These are phyloP conservation scores for Colletotrichum shisoi DNA, from an alignment of 2,329 filamentous ascomycete species.

Conservation along the genomic window DNA sequence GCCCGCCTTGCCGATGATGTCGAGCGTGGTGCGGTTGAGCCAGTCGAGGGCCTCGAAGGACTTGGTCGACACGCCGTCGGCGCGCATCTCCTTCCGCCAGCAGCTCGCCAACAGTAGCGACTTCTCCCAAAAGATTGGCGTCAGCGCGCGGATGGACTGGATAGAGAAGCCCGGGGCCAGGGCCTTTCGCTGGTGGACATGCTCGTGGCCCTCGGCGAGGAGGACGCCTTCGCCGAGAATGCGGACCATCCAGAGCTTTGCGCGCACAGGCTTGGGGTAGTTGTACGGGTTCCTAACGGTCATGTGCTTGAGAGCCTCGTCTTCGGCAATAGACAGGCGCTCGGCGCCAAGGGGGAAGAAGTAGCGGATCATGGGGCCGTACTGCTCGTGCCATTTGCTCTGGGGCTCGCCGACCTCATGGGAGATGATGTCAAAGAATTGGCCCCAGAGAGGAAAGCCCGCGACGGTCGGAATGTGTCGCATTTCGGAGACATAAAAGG, in stretches of 20 bases:
- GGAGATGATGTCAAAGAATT: slow-evolving; percentile 53
- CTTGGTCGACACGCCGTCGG: slow-evolving; percentile 44
- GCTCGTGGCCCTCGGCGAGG: slow-evolving; percentile 54
- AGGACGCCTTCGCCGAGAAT: slow-evolving; percentile 56
- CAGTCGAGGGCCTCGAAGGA: slow-evolving; percentile 52
- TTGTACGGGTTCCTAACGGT: slow-evolving; percentile 54
- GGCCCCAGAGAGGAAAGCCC: slow-evolving; percentile 54
- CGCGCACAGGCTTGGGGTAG: slow-evolving; percentile 50
- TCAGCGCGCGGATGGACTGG: slow-evolving; percentile 49
- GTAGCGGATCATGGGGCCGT: slow-evolving; percentile 55
- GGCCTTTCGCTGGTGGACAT: slow-evolving; percentile 52
- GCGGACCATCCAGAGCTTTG: slow-evolving; percentile 53
- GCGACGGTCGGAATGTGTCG: slow-evolving; percentile 54
- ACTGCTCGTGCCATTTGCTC: slow-evolving; percentile 52
- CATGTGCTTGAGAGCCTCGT: slow-evolving; percentile 55
- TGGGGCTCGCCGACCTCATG: slow-evolving; percentile 54
- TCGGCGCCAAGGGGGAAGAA: slow-evolving; percentile 57
- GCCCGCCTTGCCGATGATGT: slow-evolving; percentile 54
- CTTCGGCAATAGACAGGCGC: slow-evolving; percentile 54
- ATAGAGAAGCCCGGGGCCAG: slow-evolving; percentile 51
- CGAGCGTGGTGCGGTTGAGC: slow-evolving; percentile 55
- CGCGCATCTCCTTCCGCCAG: slow-evolving; percentile 50
- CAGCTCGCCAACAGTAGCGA: slow-evolving; percentile 53
- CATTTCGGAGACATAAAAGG: slow-evolving; percentile 53
- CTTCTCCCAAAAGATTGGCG: slow-evolving; percentile 54